phyloP scores from a whole-genome alignment of 306 rosid species.

The Coriaria nepalensis region DNA sequence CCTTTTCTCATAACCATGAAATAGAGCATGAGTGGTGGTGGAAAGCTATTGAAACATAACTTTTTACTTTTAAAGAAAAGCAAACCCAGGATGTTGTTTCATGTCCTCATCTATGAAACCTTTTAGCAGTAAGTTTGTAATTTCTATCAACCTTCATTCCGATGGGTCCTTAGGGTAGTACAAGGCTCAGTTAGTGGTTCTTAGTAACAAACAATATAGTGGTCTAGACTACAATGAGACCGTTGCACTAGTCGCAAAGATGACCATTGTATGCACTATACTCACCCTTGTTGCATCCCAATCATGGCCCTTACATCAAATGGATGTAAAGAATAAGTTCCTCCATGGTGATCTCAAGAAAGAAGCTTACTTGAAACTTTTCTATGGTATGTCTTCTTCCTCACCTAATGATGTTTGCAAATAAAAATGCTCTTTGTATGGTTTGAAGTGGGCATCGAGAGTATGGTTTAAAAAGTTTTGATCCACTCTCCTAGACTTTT shows the following conservation, averaged over 20 bases:
- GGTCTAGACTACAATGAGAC: background rate
- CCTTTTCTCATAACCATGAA: background rate
- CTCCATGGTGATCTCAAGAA: no score
- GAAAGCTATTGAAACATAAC: constrained; percentile 1
- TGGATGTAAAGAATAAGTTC: no score
- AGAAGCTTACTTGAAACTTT: no score
- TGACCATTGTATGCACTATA: background rate
- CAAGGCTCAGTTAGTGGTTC: background rate
- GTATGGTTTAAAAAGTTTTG: no score
- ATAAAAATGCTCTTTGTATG: no score
- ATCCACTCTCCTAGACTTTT: no score
- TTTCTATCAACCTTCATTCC: background rate
- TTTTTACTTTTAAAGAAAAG: no score
- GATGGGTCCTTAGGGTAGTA: background rate
- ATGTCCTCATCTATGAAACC: background rate
- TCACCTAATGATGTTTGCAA: no score
- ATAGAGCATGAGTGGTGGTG: background rate
- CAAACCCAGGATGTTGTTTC: background rate
- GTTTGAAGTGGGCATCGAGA: no score
- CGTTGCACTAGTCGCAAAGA: background rate
- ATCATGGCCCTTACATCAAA: background rate
- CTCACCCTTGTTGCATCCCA: background rate
- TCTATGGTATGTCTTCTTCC: no score
- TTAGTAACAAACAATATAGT: background rate
- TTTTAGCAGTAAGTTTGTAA: background rate